These are phyloP conservation scores for Boletales sp. DNA, from an alignment of 768 basidiomycete genomes.

Conservation along the genomic window DNA sequence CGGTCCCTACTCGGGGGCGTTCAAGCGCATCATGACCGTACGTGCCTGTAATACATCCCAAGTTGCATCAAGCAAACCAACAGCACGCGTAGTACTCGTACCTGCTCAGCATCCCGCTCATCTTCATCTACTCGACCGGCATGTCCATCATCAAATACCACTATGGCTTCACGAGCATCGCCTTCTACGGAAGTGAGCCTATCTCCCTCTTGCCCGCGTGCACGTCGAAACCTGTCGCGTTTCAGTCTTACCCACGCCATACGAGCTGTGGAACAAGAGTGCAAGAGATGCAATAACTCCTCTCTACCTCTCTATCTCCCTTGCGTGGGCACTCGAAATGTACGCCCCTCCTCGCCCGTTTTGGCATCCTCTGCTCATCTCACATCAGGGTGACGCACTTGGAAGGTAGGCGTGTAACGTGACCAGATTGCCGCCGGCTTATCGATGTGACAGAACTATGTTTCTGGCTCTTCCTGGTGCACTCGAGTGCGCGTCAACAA, in stretches of 20 bases:
- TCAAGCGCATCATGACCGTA: conserved; percentile 86
- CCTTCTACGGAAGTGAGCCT: conserved; percentile 40
- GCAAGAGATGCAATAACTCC: conserved; percentile 58
- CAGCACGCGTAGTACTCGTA: conserved; percentile 61
- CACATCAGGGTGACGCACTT: conserved; percentile 65
- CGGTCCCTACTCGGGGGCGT: conserved; percentile 64
- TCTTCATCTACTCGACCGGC: conserved; percentile 56
- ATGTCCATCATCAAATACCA: conserved; percentile 71
- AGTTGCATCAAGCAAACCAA: neutral
- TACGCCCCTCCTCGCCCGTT: conserved; percentile 31
- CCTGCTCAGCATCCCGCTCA: conserved; percentile 56
- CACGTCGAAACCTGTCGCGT: neutral
- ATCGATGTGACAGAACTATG: conserved; percentile 56
- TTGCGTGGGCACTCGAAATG: conserved; percentile 78
- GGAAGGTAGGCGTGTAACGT: conserved; percentile 49
- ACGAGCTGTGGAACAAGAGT: conserved; percentile 47
- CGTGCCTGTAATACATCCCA: conserved; percentile 16
- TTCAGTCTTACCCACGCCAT: conserved; percentile 65
- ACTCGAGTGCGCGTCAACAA: conserved; percentile 55
- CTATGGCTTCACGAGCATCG: conserved; percentile 54
- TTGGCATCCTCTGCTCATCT: neutral
- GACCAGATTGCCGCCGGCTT: neutral
- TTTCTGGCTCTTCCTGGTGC: conserved; percentile 84
- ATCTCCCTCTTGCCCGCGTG: neutral
- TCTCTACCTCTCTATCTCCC: conserved; percentile 56